phyloP scores from a whole-genome alignment of 2,329 filamentous ascomycete genomes.

The Alternaria sp. region DNA sequence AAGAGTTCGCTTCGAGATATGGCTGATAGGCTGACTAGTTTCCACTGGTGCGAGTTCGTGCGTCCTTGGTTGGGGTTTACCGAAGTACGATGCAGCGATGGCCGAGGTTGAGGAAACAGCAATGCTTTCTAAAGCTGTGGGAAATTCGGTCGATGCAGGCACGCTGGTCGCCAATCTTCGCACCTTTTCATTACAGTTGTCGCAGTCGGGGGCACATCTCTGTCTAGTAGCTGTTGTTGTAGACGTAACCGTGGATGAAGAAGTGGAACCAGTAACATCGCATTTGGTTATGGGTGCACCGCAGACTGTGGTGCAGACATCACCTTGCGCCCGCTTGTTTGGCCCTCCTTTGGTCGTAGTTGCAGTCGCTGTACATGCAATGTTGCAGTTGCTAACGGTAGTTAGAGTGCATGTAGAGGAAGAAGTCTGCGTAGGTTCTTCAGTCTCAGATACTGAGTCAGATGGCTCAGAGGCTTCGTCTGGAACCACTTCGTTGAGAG shows the following conservation, averaged over 20 bases:
- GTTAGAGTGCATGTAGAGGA: neutral
- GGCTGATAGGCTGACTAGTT: neutral
- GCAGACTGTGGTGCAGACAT: neutral
- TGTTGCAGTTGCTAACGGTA: neutral
- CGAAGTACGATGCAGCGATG: neutral
- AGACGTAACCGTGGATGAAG: neutral
- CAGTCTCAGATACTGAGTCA: neutral
- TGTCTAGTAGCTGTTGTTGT: neutral
- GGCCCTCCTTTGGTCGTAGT: neutral
- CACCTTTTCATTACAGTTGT: neutral
- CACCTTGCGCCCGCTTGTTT: neutral
- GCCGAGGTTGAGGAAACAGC: neutral
- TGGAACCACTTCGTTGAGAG: neutral
- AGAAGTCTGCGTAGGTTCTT: neutral
- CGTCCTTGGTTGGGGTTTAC: neutral
- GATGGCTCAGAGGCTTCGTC: neutral
- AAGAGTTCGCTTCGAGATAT: neutral
- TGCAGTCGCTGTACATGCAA: neutral
- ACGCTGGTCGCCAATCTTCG: neutral
- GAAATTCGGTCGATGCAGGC: neutral
- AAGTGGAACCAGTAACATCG: neutral
- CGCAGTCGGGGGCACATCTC: neutral
- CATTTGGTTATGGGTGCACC: neutral
- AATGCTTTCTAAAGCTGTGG: neutral
- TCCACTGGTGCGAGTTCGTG: neutral